phyloP scores from a whole-genome alignment of 2,329 filamentous ascomycete species.

The Ampelomyces quisqualis region DNA sequence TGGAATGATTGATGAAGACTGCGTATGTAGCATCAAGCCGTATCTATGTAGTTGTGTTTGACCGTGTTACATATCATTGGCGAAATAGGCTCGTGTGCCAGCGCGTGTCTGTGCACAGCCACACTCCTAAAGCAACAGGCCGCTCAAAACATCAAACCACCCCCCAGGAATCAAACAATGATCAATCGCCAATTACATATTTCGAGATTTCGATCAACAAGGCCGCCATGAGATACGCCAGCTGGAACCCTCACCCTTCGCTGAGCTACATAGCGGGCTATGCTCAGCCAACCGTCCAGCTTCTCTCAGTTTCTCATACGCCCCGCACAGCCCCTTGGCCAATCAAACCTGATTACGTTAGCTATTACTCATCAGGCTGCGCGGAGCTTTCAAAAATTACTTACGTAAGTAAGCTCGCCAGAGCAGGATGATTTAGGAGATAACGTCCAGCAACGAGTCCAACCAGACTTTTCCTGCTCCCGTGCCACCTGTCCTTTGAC shows the following conservation, averaged over 20 bases:
- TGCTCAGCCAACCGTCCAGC: slow-evolving; percentile 23
- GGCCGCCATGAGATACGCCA: slow-evolving; percentile 8
- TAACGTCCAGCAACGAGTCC: too few relatives aligned
- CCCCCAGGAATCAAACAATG: too few relatives aligned
- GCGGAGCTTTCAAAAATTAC: too few relatives aligned
- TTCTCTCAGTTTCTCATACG: too few relatives aligned
- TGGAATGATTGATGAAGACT: too few relatives aligned
- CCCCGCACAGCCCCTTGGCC: too few relatives aligned
- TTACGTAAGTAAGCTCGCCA: too few relatives aligned
- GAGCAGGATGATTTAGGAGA: too few relatives aligned
- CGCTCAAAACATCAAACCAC: not conserved
- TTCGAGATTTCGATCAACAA: not conserved
- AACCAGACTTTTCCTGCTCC: too few relatives aligned
- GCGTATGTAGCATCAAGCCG: not conserved
- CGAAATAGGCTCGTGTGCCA: not conserved
- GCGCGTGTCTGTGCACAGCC: not conserved
- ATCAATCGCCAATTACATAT: not conserved
- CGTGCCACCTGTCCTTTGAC: too few relatives aligned
- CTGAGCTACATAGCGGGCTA: slow-evolving; percentile 40
- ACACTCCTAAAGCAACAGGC: not conserved
- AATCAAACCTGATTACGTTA: too few relatives aligned
- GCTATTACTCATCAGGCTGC: too few relatives aligned
- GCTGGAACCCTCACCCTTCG: slow-evolving; percentile 39
- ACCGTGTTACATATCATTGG: not conserved
- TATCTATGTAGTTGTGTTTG: not conserved